A percentile compares a stretch with the other conserved stretches of the same genome.
phyloP scores from a whole-genome alignment of 2,329 filamentous ascomycete species.

The Fusarium nematophilum region DNA sequence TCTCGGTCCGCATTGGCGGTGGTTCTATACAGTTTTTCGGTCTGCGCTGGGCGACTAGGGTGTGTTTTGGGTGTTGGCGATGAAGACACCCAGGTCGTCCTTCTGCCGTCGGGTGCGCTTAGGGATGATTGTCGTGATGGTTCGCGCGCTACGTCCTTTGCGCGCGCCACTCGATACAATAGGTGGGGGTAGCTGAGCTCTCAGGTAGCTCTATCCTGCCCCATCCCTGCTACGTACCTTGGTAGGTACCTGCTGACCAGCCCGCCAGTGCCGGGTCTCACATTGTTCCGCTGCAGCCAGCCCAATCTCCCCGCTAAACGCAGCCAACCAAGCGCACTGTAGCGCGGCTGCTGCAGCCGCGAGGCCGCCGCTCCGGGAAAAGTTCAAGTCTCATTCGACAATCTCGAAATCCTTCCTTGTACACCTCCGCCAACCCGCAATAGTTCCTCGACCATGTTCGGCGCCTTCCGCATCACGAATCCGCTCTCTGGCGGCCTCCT shows the following conservation, averaged over 20 bases:
- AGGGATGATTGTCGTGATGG: neutral
- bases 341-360: slow-evolving; percentile 31
- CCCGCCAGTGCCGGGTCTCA: slow-evolving; percentile 31
- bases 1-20: slow-evolving; percentile 43
- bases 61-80: slow-evolving; percentile 2
- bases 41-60: neutral
- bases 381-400: slow-evolving; percentile 39
- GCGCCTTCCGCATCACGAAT: slow-evolving; percentile 82
- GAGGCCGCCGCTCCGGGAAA: slow-evolving; percentile 23
- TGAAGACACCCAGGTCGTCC: slow-evolving; percentile 7
- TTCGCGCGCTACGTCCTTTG: neutral
- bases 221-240: too few relatives aligned
- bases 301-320: slow-evolving; percentile 5
- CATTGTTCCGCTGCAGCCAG: slow-evolving; percentile 47
- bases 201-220: slow-evolving; percentile 4
- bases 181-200: too few relatives aligned
- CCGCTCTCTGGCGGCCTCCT: slow-evolving; percentile 83
- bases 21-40: neutral
- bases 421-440: slow-evolving; percentile 12
- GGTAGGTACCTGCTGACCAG: too few relatives aligned
- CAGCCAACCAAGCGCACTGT: slow-evolving; percentile 24
- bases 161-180: too few relatives aligned
- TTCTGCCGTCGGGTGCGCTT: slow-evolving; percentile 1
- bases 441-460: slow-evolving; percentile 73
- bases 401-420: slow-evolving; percentile 23